These are phyloP conservation scores for Cubamyces lactineus DNA, from an alignment of 768 basidiomycete genomes.

Conservation along the genomic window DNA sequence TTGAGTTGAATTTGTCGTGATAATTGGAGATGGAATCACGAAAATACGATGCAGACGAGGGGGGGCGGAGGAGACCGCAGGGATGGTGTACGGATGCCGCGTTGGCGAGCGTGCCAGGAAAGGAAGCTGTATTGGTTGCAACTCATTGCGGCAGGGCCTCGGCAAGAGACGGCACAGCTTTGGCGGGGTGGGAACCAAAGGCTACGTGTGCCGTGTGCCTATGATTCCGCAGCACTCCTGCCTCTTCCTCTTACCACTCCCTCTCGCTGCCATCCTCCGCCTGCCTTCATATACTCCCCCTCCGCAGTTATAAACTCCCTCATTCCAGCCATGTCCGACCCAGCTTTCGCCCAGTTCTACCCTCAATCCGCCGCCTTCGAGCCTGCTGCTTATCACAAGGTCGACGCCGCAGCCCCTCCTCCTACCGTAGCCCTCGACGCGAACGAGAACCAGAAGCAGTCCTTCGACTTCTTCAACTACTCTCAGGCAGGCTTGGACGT, in stretches of 20 bases:
- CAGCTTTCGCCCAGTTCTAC: conserved; percentile 30
- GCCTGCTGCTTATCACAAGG: conserved; percentile 23
- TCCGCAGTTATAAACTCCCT: conserved; percentile 28
- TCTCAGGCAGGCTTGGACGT: conserved; percentile 71
- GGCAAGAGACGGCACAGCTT: conserved; percentile 26
- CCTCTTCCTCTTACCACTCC: conserved; percentile 24
- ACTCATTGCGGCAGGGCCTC: conserved; percentile 16
- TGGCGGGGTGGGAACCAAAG: conserved; percentile 24
- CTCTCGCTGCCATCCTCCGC: conserved; percentile 20
- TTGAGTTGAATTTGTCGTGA: conserved; percentile 7
- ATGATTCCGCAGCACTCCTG: conserved; percentile 26
- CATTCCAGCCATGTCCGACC: conserved; percentile 26
- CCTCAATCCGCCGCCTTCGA: conserved; percentile 26
- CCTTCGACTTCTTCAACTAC: conserved; percentile 54
- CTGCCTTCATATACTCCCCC: conserved; percentile 27
- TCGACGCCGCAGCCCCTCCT: conserved; percentile 24
- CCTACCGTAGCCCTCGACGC: conserved; percentile 35
- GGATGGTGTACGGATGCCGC: conserved; percentile 18
- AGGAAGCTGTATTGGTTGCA: conserved; percentile 18
- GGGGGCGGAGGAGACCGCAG: neutral
- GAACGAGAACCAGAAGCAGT: conserved; percentile 55
- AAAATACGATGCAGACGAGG: too few species aligned
- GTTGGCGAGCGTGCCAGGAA: conserved; percentile 20
- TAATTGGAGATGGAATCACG: conserved; percentile 1
- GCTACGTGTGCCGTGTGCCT: conserved; percentile 23